These are phyloP conservation scores for Geranomyces variabilis DNA, from an alignment of 192 early-diverging fungal species.

Conservation along the genomic window DNA sequence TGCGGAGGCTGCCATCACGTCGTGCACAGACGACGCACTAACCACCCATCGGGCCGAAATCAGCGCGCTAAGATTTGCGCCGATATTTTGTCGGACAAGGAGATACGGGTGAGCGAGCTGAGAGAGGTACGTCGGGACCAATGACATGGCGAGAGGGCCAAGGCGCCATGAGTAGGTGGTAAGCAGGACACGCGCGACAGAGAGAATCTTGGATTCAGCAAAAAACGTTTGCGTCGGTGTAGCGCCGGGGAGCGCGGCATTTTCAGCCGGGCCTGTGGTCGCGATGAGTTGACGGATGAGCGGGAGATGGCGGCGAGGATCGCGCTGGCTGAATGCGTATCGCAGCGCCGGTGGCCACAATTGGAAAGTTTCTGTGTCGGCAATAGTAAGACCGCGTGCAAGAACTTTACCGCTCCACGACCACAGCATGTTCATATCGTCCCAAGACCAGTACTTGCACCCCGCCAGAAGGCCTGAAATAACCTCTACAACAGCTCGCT, in stretches of 20 bases:
- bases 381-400: conserved; percentile 58
- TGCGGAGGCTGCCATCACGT: not conserved
- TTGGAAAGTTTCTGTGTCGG: conserved; percentile 73
- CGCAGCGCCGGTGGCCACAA: conserved; percentile 78
- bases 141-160: conserved; percentile 27
- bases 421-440: conserved; percentile 65
- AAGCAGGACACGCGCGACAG: conserved; percentile 66
- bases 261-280: conserved; percentile 26
- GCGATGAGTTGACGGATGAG: conserved; percentile 71
- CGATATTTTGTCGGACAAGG: conserved; percentile 83
- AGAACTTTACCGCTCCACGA: conserved; percentile 68
- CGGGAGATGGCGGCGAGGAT: conserved; percentile 79
- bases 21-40: conserved; percentile 24
- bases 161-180: conserved; percentile 73
- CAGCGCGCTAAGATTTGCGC: conserved; percentile 56
- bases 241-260: conserved; percentile 37
- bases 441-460: conserved; percentile 79
- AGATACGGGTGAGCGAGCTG: conserved; percentile 83
- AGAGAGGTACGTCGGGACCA: conserved; percentile 57
- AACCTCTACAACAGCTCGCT: conserved; percentile 81
- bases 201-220: conserved; percentile 78
- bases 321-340: conserved; percentile 66
- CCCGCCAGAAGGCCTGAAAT: conserved; percentile 82
- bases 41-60: conserved; percentile 27
- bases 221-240: conserved; percentile 75